Percentiles rank a stretch among this genome's conserved stretches.
These are phyloP conservation scores for Epichloe uncinata DNA, from an alignment of 2,329 filamentous ascomycete genomes.

Conservation along the genomic window DNA sequence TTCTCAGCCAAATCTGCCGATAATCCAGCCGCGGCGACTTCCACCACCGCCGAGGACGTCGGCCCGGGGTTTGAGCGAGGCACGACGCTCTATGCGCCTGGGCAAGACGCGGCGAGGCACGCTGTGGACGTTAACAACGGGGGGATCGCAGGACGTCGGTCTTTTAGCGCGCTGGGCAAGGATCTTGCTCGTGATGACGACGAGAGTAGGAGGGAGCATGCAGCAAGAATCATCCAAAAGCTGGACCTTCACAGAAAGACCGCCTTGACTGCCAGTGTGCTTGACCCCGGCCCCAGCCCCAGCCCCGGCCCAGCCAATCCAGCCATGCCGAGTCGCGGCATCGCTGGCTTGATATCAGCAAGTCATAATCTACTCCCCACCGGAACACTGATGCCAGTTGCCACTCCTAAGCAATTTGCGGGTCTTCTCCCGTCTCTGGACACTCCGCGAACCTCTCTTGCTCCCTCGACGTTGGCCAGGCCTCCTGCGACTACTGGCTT, in stretches of 20 bases:
- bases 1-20: constrained; percentile 74
- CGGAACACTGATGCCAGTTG: constrained; percentile 17
- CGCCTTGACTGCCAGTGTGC: constrained; percentile 35
- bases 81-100: constrained; percentile 50
- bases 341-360: constrained; percentile 74
- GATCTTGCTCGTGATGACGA: constrained; percentile 50
- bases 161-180: constrained; percentile 37
- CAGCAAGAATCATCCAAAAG: constrained; percentile 82
- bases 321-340: constrained; percentile 44
- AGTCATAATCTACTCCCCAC: constrained; percentile 63
- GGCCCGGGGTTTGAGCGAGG: constrained; percentile 38
- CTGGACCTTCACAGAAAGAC: constrained; percentile 78
- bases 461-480: constrained; percentile 69
- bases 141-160: constrained; percentile 34
- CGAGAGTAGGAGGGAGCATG: constrained; percentile 67
- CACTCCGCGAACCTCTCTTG: constrained; percentile 48
- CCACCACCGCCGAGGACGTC: constrained; percentile 33
- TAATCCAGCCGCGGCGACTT: constrained; percentile 47
- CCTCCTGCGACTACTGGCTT: constrained; percentile 74
- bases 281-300: constrained; percentile 15
- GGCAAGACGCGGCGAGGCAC: constrained; percentile 45
- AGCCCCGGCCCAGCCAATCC: constrained; percentile 11
- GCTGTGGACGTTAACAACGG: constrained; percentile 56
- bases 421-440: constrained; percentile 29
- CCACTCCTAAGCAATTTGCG: constrained; percentile 15